Percentiles rank a stretch among this genome's conserved stretches.
Evolutionary conservation across 148 eudicot genomes (phyloP).

Genomic region (Dianthus caryophyllus): DNA sequence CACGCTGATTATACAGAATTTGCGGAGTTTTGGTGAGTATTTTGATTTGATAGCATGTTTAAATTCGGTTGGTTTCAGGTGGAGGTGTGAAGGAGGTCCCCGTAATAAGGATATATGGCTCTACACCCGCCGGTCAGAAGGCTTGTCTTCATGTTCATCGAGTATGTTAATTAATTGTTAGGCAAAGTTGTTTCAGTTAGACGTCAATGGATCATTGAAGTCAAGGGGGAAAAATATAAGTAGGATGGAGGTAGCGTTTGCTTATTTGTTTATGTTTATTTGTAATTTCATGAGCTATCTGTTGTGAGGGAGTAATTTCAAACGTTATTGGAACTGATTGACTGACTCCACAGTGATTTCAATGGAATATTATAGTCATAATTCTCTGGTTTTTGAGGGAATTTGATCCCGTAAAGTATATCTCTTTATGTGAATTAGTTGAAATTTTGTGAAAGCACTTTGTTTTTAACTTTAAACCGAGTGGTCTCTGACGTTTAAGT

Average conservation of each 20-base stretch:
- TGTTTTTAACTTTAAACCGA: background rate
- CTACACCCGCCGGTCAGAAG: conserved; percentile 92
- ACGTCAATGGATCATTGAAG: background rate
- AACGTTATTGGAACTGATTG: background rate
- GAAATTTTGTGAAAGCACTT: background rate
- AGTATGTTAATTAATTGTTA: conserved; percentile 33
- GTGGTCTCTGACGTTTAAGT: no score
- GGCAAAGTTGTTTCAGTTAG: no score
- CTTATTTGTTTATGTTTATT: background rate
- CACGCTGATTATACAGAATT: no score
- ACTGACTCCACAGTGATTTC: background rate
- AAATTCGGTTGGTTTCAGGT: conserved; percentile 35
- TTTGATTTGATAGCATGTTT: background rate
- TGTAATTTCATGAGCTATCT: background rate
- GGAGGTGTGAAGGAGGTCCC: conserved; percentile 90
- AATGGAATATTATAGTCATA: background rate
- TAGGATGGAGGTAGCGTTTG: background rate
- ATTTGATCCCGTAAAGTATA: background rate
- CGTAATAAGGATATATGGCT: conserved; percentile 77
- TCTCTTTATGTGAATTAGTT: background rate
- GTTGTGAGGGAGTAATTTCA: background rate
- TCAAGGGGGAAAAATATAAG: background rate
- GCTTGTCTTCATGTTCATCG: conserved; percentile 80
- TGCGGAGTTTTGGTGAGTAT: background rate
- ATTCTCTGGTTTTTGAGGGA: background rate